Conservation (phyloP, 73 alveolate genomes). For the Tetrahymena malaccensis region DNA sequence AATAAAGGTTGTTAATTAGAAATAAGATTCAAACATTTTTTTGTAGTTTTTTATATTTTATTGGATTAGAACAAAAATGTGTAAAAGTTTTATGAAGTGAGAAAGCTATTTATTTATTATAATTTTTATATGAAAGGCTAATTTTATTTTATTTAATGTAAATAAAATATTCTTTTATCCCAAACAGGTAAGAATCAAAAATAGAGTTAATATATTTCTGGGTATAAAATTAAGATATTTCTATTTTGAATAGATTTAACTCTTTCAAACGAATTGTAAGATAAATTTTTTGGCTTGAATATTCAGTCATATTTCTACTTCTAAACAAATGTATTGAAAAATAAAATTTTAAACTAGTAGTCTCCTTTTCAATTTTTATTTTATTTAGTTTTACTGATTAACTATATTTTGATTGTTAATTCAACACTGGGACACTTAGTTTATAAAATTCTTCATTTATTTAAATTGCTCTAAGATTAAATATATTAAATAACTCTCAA, state of each 20-base stretch:
- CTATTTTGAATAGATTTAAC: background rate
- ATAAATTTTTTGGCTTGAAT: background rate
- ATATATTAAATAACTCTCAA: background rate
- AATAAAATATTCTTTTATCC: background rate
- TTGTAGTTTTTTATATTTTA: no score
- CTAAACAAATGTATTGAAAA: no score
- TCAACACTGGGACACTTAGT: background rate
- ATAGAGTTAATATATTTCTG: background rate
- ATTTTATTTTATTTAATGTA: no score
- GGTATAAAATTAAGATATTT: background rate
- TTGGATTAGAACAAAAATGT: no score
- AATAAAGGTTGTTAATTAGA: background rate
- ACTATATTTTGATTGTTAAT: no score
- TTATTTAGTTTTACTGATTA: background rate
- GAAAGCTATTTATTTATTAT: background rate
- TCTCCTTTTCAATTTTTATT: background rate
- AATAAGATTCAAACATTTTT: background rate
- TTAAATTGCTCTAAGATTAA: background rate
- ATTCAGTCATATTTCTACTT: background rate
- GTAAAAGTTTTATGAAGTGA: background rate
- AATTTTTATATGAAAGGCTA: background rate
- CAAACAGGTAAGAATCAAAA: background rate
- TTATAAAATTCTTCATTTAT: background rate
- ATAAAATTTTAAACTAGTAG: background rate
- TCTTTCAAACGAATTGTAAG: background rate